phyloP scores from a whole-genome alignment of 306 rosid species.

The Castanea crenata region DNA sequence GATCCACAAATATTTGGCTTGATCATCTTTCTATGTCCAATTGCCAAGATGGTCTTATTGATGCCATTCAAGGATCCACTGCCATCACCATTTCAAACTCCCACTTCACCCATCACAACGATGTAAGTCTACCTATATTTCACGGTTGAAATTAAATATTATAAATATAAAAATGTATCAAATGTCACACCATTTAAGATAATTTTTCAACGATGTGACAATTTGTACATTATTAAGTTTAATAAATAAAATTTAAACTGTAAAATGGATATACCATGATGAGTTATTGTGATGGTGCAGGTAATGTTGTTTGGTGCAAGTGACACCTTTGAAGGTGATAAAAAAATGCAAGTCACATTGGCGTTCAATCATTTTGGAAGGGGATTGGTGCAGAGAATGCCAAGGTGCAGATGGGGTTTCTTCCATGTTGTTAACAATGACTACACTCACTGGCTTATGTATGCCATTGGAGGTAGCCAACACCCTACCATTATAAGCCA shows the following conservation, averaged over 20 bases:
- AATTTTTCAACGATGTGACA: neutral
- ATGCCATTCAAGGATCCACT: conserved; percentile 64
- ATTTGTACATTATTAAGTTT: neutral
- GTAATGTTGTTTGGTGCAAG: conserved; percentile 69
- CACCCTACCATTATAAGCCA: conserved; percentile 74
- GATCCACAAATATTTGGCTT: conserved; percentile 70
- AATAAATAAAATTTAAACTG: neutral
- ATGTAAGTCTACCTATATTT: conserved; percentile 22
- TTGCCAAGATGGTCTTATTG: conserved; percentile 68
- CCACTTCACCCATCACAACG: conserved; percentile 66
- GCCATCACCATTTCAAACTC: conserved; percentile 77
- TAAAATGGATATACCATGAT: neutral
- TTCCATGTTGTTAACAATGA: conserved; percentile 77
- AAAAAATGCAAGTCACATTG: conserved; percentile 57
- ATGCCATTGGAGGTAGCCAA: conserved; percentile 84
- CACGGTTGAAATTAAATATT: too few relatives aligned
- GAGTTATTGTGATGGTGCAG: conserved; percentile 23
- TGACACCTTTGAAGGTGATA: conserved; percentile 36
- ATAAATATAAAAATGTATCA: too few relatives aligned
- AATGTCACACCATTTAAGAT: too few relatives aligned
- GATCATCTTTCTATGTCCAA: conserved; percentile 74
- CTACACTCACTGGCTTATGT: conserved; percentile 84
- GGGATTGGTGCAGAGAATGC: conserved; percentile 74
- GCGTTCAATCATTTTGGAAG: conserved; percentile 74
- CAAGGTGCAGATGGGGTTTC: conserved; percentile 65